A percentile compares a stretch with the other conserved stretches of the same genome.
Evolutionary conservation across 169 alveolate genomes (phyloP).

Genomic region (Amoebophrya sp.): DNA sequence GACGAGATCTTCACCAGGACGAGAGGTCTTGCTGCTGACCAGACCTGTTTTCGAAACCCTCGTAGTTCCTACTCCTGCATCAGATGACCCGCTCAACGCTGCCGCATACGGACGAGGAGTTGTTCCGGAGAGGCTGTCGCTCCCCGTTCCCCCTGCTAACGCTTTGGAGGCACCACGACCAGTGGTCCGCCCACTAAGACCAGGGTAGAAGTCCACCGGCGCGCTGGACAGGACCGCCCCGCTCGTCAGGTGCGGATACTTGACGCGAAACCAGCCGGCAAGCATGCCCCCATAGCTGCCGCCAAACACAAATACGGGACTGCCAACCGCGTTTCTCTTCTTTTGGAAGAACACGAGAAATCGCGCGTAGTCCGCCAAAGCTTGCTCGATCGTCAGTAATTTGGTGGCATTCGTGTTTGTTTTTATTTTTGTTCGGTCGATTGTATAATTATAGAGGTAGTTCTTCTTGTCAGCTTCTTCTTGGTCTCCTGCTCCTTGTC

Average conservation of each 20-base stretch:
- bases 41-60: too few relatives aligned
- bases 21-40: too few relatives aligned
- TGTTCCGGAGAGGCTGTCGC: too few relatives aligned
- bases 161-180: too few relatives aligned
- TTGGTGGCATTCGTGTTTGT: neutral
- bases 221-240: slow-evolving; percentile 10
- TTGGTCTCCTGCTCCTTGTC: neutral
- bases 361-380: neutral
- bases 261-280: neutral
- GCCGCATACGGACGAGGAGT: too few relatives aligned
- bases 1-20: too few relatives aligned
- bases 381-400: neutral
- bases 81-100: too few relatives aligned
- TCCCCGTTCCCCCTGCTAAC: too few relatives aligned
- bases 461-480: neutral
- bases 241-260: neutral
- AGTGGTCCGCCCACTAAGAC: too few relatives aligned
- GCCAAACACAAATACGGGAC: neutral
- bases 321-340: neutral
- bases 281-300: slow-evolving; percentile 10
- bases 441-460: too few relatives aligned
- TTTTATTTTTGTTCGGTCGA: too few relatives aligned
- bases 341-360: neutral
- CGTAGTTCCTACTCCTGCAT: too few relatives aligned
- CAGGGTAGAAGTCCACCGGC: slow-evolving; percentile 16